These are phyloP conservation scores for Acacia confusa DNA, from an alignment of 306 rosid species.

Conservation along the genomic window DNA sequence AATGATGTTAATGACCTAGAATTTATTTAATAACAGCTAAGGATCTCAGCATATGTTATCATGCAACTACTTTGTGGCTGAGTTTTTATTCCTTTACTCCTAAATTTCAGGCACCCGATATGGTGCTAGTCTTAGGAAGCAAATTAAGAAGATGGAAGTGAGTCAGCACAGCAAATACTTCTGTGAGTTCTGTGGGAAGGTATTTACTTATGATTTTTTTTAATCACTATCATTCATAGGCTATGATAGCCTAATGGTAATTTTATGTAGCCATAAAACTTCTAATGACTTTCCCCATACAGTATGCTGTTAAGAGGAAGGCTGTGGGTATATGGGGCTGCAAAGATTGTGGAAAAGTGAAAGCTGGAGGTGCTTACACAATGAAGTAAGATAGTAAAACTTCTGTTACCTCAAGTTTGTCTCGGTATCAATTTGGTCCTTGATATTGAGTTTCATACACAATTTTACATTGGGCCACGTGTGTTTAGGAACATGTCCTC, in stretches of 20 bases:
- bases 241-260: not conserved
- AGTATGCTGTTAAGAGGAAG: constrained; percentile 63
- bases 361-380: constrained; percentile 67
- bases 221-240: not conserved
- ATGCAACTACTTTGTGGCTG: not conserved
- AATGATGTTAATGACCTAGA: not conserved
- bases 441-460: not conserved
- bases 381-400: constrained; percentile 41
- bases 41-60: not conserved
- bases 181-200: constrained; percentile 69
- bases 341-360: constrained; percentile 67
- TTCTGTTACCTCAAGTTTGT: not conserved
- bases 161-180: constrained; percentile 64
- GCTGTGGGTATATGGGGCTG: constrained; percentile 72
- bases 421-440: not conserved
- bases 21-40: not conserved
- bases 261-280: not conserved
- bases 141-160: constrained; percentile 70
- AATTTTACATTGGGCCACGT: too few species aligned
- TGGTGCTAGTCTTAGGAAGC: constrained; percentile 71
- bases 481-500: too few species aligned
- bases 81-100: not conserved
- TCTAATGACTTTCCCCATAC: not conserved
- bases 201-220: not conserved
- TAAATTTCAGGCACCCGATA: constrained; percentile 53